phyloP scores from a whole-genome alignment of 139 green algal species.

The Ettlia oleoabundans region DNA sequence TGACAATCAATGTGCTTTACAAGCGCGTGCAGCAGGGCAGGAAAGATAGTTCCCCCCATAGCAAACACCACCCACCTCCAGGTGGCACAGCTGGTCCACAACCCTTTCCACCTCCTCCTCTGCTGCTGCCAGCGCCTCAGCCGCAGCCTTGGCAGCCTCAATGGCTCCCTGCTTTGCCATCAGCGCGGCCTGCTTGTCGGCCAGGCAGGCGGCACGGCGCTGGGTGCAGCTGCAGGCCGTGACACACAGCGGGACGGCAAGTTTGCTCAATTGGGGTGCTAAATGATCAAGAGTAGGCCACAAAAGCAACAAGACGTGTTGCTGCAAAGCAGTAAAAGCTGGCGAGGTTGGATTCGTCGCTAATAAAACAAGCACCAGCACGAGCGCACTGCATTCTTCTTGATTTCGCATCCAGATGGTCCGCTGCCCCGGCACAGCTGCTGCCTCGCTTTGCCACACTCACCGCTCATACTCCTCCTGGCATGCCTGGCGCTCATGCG shows the following conservation, averaged over 20 bases:
- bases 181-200: constrained; percentile 3
- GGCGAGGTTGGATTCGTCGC: too few relatives aligned
- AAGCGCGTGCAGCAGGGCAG: too few relatives aligned
- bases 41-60: too few relatives aligned
- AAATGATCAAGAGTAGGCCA: too few relatives aligned
- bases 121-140: constrained; percentile 4
- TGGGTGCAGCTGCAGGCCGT: background rate
- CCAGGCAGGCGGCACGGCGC: background rate
- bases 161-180: background rate
- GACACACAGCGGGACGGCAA: background rate
- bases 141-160: background rate
- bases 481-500: background rate
- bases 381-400: too few relatives aligned
- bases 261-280: too few relatives aligned
- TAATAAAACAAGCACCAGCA: too few relatives aligned
- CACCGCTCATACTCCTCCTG: background rate
- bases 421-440: background rate
- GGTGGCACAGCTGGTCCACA: constrained; percentile 1
- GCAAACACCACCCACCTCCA: too few relatives aligned
- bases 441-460: background rate
- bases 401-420: too few relatives aligned
- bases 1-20: too few relatives aligned
- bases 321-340: too few relatives aligned
- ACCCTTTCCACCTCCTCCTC: constrained; percentile 16
- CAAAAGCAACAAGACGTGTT: background rate